Evolutionary conservation across 2,329 filamentous ascomycete species (phyloP).

Genomic region (Nigrospora oryzae): DNA sequence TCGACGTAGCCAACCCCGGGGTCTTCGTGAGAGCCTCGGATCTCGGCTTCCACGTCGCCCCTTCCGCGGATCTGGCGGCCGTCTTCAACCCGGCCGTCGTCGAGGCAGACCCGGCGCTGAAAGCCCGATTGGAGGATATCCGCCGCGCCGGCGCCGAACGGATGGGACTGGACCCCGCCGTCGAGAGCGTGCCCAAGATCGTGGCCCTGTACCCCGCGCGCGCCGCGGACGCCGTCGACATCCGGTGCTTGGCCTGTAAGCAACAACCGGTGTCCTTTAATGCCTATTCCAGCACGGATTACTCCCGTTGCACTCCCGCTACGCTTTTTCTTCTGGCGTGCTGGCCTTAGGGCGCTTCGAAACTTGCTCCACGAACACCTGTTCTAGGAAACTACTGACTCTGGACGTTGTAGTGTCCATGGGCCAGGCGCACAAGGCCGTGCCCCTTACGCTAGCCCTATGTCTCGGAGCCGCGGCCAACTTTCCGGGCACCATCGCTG

Average conservation of each 20-base stretch:
- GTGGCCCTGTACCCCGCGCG: constrained; percentile 29
- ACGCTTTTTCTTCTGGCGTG: no score
- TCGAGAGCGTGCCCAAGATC: constrained; percentile 33
- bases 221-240: constrained; percentile 19
- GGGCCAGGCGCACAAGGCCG: constrained; percentile 34
- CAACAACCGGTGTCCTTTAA: no score
- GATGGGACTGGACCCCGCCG: constrained; percentile 30
- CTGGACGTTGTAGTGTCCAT: no score
- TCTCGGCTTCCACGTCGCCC: constrained; percentile 13
- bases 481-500: constrained; percentile 31
- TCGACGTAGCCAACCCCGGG: constrained; percentile 33
- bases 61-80: constrained; percentile 2
- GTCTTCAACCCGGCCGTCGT: constrained; percentile 16
- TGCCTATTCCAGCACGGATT: no score
- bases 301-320: no score
- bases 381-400: no score
- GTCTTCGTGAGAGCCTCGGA: constrained; percentile 27
- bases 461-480: constrained; percentile 29
- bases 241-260: constrained; percentile 36
- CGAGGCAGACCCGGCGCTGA: constrained; percentile 21
- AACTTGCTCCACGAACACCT: no score
- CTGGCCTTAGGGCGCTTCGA: no score
- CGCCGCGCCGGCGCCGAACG: constrained; percentile 23
- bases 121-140: constrained; percentile 23
- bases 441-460: constrained; percentile 30